These are phyloP conservation scores for Musa schizocarpa DNA, from an alignment of 176 grass and related monocot species.

Conservation along the genomic window DNA sequence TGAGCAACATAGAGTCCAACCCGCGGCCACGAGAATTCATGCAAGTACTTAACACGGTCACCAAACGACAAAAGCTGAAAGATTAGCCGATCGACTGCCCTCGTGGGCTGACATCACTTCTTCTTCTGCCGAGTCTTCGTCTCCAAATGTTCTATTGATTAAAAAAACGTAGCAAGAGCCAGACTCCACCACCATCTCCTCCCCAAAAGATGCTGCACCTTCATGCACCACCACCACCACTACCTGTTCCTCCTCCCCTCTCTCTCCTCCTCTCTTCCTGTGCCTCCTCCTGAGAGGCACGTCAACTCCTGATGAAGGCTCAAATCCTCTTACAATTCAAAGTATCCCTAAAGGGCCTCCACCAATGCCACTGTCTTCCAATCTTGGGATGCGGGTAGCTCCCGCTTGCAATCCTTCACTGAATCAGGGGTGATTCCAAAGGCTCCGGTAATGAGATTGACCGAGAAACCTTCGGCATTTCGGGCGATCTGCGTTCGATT, in stretches of 20 bases:
- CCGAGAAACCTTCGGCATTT: not conserved
- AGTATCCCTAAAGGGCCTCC: conserved; percentile 22
- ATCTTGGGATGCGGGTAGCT: conserved; percentile 25
- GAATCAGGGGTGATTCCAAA: conserved; percentile 30
- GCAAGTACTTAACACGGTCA: not conserved
- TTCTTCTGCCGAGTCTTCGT: not conserved
- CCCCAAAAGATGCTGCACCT: no score
- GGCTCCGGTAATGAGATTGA: conserved; percentile 9
- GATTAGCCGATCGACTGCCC: not conserved
- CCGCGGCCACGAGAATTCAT: not conserved
- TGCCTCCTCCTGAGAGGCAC: not conserved
- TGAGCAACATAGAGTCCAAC: not conserved
- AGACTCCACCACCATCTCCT: not conserved
- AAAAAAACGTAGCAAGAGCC: not conserved
- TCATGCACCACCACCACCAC: not conserved
- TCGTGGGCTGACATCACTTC: not conserved
- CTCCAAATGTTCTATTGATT: not conserved
- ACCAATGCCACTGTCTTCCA: conserved; percentile 19
- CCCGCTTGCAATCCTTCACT: conserved; percentile 47
- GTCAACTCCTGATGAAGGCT: conserved; percentile 5
- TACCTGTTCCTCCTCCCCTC: not conserved
- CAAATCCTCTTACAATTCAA: conserved; percentile 49
- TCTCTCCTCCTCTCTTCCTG: not conserved
- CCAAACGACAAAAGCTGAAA: not conserved
- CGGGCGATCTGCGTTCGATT: conserved; percentile 28